phyloP scores from a whole-genome alignment of 2,329 filamentous ascomycete genomes.

The Penicillium sp. region DNA sequence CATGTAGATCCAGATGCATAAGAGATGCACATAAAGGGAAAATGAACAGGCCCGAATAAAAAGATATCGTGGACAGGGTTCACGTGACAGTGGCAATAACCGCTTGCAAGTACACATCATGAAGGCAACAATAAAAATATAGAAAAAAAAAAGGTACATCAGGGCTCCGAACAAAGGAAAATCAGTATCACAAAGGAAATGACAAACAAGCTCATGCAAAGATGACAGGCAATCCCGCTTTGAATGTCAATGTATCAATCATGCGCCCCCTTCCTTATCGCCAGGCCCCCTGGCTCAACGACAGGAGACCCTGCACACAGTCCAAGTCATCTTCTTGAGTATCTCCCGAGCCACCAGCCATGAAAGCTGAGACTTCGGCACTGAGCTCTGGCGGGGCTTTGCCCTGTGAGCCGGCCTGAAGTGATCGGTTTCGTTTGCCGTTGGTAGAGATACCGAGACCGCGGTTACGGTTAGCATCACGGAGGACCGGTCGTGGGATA shows the following conservation, averaged over 20 bases:
- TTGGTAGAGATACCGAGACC: constrained; percentile 23
- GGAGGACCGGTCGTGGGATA: constrained; percentile 43
- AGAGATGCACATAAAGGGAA: not conserved
- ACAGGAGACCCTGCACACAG: constrained; percentile 83
- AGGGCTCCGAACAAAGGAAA: constrained; percentile 23
- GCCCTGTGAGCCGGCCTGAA: constrained; percentile 28
- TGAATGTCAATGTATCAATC: constrained; percentile 2
- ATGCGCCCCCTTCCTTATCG: constrained; percentile 45
- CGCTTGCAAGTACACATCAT: constrained; percentile 32
- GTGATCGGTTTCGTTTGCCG: constrained; percentile 30
- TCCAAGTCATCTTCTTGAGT: constrained; percentile 79
- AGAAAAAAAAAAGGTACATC: constrained; percentile 19
- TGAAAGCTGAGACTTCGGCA: constrained; percentile 70
- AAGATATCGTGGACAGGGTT: constrained; percentile 18
- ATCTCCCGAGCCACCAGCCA: constrained; percentile 57
- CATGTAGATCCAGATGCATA: not conserved
- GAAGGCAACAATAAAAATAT: constrained; percentile 12
- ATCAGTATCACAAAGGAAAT: constrained; percentile 23
- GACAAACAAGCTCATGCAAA: constrained; percentile 6
- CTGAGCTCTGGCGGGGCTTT: constrained; percentile 48
- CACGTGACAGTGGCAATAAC: constrained; percentile 26
- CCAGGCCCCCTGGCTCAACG: constrained; percentile 91
- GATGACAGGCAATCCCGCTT: constrained; percentile 5
- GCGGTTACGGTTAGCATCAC: constrained; percentile 39
- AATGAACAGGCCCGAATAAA: constrained; percentile 3